A percentile compares a stretch with the other conserved stretches of the same genome.
These are phyloP conservation scores for Apiospora koreana DNA, from an alignment of 2,329 filamentous ascomycete species.

Conservation along the genomic window DNA sequence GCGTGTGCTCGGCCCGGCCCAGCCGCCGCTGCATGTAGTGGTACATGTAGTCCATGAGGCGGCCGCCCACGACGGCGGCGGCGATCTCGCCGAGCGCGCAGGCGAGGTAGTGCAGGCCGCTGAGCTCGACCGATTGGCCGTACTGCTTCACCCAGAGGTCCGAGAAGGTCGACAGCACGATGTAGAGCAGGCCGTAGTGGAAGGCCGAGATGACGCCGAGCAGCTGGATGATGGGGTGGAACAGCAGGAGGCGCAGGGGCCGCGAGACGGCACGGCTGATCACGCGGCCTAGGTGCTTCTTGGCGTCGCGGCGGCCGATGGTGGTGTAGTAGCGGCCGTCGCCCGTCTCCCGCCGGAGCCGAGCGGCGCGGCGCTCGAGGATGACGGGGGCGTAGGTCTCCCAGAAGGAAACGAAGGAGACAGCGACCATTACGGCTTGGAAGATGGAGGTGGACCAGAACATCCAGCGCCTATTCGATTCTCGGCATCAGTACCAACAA, in stretches of 20 bases:
- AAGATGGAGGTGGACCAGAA: constrained; percentile 47
- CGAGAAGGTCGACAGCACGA: constrained; percentile 64
- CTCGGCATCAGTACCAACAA: too few relatives aligned
- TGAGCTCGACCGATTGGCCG: constrained; percentile 54
- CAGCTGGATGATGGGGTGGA: constrained; percentile 62
- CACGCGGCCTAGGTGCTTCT: constrained; percentile 26
- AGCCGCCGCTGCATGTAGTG: constrained; percentile 15
- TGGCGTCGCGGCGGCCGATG: constrained; percentile 37
- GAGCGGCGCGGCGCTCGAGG: constrained; percentile 33
- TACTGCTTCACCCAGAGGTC: constrained; percentile 58
- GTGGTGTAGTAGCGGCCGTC: constrained; percentile 34
- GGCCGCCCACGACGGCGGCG: constrained; percentile 49
- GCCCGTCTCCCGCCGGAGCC: constrained; percentile 34
- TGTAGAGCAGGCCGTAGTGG: constrained; percentile 64
- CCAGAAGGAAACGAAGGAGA: constrained; percentile 34
- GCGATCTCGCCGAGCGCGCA: constrained; percentile 63
- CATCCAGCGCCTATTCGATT: constrained; percentile 38
- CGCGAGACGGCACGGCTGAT: constrained; percentile 45
- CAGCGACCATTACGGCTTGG: constrained; percentile 36
- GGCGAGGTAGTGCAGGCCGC: constrained; percentile 66
- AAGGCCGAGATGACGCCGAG: constrained; percentile 57
- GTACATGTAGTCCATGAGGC: constrained; percentile 44
- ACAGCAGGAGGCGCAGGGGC: constrained; percentile 56
- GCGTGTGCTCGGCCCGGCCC: constrained; percentile 30
- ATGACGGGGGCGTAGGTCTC: constrained; percentile 42